These are phyloP conservation scores for Aspergillus flavus DNA, from an alignment of 2,329 filamentous ascomycete species.

Conservation along the genomic window DNA sequence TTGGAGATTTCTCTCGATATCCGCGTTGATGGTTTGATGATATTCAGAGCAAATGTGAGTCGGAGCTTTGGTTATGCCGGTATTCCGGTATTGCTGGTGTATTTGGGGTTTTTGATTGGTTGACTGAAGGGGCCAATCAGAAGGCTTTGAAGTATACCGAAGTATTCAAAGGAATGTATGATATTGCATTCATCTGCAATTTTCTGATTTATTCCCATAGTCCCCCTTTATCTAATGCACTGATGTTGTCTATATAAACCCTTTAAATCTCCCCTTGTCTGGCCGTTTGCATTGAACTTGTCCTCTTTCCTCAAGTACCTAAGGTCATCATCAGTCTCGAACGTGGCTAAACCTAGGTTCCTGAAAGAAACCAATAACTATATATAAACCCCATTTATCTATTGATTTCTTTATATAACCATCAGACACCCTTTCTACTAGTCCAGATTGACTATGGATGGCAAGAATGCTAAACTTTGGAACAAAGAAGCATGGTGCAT, in stretches of 20 bases:
- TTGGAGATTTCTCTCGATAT: neutral
- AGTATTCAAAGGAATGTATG: neutral
- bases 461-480: too few relatives aligned
- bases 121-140: conserved; percentile 3
- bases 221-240: neutral
- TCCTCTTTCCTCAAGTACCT: too few relatives aligned
- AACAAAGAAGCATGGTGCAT: too few relatives aligned
- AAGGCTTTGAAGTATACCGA: neutral
- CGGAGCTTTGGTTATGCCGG: conserved; percentile 36
- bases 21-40: conserved; percentile 12
- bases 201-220: neutral
- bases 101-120: conserved; percentile 11
- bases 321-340: too few relatives aligned
- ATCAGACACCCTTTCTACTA: too few relatives aligned
- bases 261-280: neutral
- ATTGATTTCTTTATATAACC: too few relatives aligned
- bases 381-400: too few relatives aligned
- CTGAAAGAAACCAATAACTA: too few relatives aligned
- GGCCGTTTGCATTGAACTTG: too few relatives aligned
- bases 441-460: too few relatives aligned
- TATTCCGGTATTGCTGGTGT: neutral
- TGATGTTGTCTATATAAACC: neutral
- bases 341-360: too few relatives aligned
- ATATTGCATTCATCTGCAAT: neutral
- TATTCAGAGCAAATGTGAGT: conserved; percentile 30